Evolutionary conservation across 1,284 basidiomycete genomes (phyloP), one percentile per base, ranked within the genome.

Genomic region (Cystobasidium slooffiae): DNA sequence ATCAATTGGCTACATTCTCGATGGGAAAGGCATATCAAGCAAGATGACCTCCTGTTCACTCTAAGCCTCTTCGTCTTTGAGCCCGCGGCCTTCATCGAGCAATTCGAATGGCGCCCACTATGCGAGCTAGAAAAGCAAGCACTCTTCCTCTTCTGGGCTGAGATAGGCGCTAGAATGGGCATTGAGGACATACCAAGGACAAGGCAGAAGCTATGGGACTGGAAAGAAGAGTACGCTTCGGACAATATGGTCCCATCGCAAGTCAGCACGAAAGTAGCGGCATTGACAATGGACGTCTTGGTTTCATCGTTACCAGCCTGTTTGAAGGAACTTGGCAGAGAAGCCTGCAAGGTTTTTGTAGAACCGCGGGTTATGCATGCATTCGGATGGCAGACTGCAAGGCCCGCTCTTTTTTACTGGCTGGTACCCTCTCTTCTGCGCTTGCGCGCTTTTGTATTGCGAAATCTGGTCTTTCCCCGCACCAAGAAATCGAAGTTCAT

Each of bases 31-130:
- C 51, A n/a, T 16, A 73, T 73, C 61, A 64, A 43, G 41, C 47
- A 59, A 58, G 62, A 39, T n/a, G 70, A 73, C 49, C 62, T 73
- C 8, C 63, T 73, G 1, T 73, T 51, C 44, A 73, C 70, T 3
- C 51, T 73, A 7, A 53, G 59, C 51, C 43, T 73, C n/a, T 75
- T 75, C 58, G 47, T 75, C 56, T 69, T 68, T 52, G 73, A 75
- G 67, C 73, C 73, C 7, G 55, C 64, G 18, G 44, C 20, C 43
- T 63, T 68, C 22, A 16, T 53, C 5, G 59, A 46, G 24, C 46
- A 44, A 41, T 68, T 63, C 73, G 73, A 75, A n/a, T 75, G 73
- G 73, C 73, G 73, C 10, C 18, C 58, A n/a, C 61, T 75, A 37
- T 63, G 66, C 6, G 46, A 68, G n/a, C 49, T 75, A 7, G 73